Percentiles rank a stretch among this genome's conserved stretches.
These are phyloP conservation scores for Aspergillus vadensis DNA, from an alignment of 2,329 filamentous ascomycete genomes.

Conservation along the genomic window DNA sequence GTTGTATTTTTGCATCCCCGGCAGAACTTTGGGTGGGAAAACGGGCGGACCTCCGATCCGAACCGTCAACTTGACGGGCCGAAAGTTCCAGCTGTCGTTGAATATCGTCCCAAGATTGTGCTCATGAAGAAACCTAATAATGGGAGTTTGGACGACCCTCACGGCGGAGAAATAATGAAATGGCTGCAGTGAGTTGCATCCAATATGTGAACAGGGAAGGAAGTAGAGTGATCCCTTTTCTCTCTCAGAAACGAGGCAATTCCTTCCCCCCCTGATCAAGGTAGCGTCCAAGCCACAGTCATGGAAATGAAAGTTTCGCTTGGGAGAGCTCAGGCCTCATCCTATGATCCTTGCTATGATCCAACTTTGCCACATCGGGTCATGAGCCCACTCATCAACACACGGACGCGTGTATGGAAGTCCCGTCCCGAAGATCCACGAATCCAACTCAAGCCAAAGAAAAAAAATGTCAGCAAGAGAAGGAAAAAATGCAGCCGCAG, in stretches of 20 bases:
- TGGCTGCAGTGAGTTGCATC: neutral
- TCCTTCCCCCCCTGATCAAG: constrained; percentile 1
- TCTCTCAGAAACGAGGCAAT: neutral
- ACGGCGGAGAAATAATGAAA: neutral
- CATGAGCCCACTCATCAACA: neutral
- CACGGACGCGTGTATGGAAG: constrained; percentile 3
- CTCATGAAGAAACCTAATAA: neutral
- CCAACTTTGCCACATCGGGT: constrained; percentile 11
- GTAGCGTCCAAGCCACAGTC: constrained; percentile 3
- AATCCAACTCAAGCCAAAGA: neutral
- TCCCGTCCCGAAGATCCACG: neutral
- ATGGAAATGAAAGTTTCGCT: constrained; percentile 7
- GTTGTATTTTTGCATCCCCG: constrained; percentile 10
- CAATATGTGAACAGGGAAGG: neutral
- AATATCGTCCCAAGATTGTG: neutral
- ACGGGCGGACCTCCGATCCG: constrained; percentile 16
- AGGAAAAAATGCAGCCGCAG: neutral
- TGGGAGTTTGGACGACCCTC: neutral
- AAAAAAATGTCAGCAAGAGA: neutral
- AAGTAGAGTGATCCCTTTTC: neutral
- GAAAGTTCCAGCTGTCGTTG: constrained; percentile 7
- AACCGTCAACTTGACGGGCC: constrained; percentile 18
- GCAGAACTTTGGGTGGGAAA: constrained; percentile 5
- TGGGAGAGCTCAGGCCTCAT: constrained; percentile 22
- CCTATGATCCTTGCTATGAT: constrained; percentile 7